Evolutionary conservation across 2,329 filamentous ascomycete genomes (phyloP), one percentile per base, ranked within the genome.

Genomic region (Tolypocladium capitatum): DNA sequence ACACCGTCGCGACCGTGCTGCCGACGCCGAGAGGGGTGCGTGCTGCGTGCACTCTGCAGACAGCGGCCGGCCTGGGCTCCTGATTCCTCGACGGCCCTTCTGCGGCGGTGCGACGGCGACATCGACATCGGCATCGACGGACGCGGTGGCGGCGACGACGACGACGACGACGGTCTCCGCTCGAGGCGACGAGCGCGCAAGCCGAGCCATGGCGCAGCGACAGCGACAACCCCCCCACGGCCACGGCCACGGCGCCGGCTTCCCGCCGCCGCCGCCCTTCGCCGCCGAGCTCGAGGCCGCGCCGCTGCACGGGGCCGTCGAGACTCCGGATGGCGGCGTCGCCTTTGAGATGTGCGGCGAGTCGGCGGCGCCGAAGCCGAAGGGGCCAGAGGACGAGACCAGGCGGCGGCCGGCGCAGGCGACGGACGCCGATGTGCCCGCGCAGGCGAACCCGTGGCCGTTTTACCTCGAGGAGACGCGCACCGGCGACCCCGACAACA

Each of bases 271-370:
- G 45, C 45, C 55, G 41, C n/a, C n/a, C n/a, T 61, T 62, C 52
- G 51, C 55, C 49, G 58, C 58, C 50, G 61, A 64, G 46, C 60
- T 64, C 34, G 61, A 64, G 46, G 55, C 55, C 47, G 50, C 46
- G 47, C 54, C 42, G 13, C 49, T 30, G 47, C 49, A 43, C 35
- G 49, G 44, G 48, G 34, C 51, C 46, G 48, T 52, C 31, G 48
- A 56, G 40, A 46, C 50, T 4, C 54, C 55, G 16, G 51, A 56
- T 47, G 57, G 54, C 36, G 48, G 48, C 33, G 52, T 55, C 38
- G 49, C 59, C 46, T 65, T 62, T 41, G 63, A 65, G 48, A 63
- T 66, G 60, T 36, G 57, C 6, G 58, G 54, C 50, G 62, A 65
- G 43, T 50, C 60, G 30, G 52, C 51, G n/a, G 43, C 46, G 16